Evolutionary conservation across 179 eudicot genomes (phyloP), one percentile per base, ranked within the genome.

Genomic region (Patellifolia procumbens): DNA sequence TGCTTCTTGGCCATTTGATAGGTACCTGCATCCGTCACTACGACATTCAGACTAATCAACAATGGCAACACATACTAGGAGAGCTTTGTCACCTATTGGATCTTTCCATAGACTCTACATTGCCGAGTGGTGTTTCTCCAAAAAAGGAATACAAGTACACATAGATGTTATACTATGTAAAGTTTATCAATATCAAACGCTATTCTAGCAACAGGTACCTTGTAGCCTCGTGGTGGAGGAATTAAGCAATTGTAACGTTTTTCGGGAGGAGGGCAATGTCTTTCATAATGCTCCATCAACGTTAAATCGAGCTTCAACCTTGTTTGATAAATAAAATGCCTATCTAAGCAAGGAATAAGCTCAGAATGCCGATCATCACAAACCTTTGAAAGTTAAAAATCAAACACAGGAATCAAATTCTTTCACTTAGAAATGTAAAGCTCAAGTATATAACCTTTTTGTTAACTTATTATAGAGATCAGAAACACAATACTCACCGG

Each of bases 341-440:
- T 80, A 59, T 83, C 88, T 73, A 85, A 76, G 80, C 88, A 85
- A 55, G 88, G 84, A 45, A 85, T 83, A 49, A 85, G 81, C 80
- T 85, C 88, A 15, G 88, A 85, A 70, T 83, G 83, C 42, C 82
- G 81, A 73, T 83, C 86, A 78, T 83, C 88, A 75, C 88, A 85
- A 35, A 85, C 82, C 88, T 85, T 71, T 66, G 19, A 10, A 64
- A 60, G 17, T 67, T 22, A 28, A 37, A 70, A 69, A 31, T 71
- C 74, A 61, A 68, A 10, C 39, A 65, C 48, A 60, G 28, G 29
- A 71, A 46, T 70, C 61, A 76, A 37, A 24, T 7, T 65, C 56
- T 29, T 51, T 31, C 7, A 7, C 19, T 32, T 4, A 29, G 43
- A 49, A 35, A 34, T 45, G 34, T 35, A 31, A 73, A 22, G 28